Evolutionary conservation across 805 yeast genomes (phyloP), one percentile per base, ranked within the genome.

Genomic region (Candida dajiaensis): DNA sequence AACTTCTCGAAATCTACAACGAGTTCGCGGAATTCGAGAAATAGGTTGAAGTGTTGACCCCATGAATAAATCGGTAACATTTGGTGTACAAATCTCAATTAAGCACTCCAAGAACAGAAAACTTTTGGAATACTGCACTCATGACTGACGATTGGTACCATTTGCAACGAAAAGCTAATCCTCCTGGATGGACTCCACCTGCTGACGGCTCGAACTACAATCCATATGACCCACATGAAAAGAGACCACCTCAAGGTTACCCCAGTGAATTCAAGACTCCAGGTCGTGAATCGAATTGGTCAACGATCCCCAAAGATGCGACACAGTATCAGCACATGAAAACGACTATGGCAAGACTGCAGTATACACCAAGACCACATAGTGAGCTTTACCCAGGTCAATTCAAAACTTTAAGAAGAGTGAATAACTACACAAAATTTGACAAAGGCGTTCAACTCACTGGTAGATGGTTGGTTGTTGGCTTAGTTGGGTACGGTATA

Each of bases 241-340:
- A 69, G 37, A 71, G 96, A 40, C 95, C 96, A 0, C 77, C 95
- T 0, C 81, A 81, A 59, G 95, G 96, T 2, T 87, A 88, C 53
- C 96, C 96, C 1, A 81, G 89, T 22, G 96, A 87, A 62, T 88
- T 74, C 67, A 72, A 76, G 47, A 66, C 81, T 1, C 92, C 94
- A 0, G 82, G 86, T 1, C 69, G 71, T 38, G 71, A 77, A 28
- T 80, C 85, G 23, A 62, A 65, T 18, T 80, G 78, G 66, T 68
- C 79, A 8, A 66, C 75, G 8, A 65, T 81, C n/a, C 89, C 90
- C 4, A 73, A 73, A 54, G 80, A 76, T 54, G 81, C 87, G 7
- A 72, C 83, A 1, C 88, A 83, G 61, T 83, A 80, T 59, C 76
- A 79, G 51, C 77, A 75, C 55, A 79, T 85, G 55, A 76, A 83